Conservation (phyloP, 2,329 filamentous ascomycete genomes). For the Talaromyces sp. region DNA sequence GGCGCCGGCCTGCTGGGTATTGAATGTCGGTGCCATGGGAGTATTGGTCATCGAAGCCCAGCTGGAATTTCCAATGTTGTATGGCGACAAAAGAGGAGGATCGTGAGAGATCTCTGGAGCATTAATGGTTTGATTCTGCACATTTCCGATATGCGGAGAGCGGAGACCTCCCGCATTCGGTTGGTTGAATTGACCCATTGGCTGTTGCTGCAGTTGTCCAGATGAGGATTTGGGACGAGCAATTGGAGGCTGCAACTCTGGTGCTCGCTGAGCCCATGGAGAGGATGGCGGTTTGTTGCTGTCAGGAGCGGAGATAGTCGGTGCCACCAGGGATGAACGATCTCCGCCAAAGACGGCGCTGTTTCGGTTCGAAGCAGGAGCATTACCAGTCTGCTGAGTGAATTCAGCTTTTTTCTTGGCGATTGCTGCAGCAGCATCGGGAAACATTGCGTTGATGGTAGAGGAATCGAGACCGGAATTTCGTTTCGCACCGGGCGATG, state of each 20-base stretch:
- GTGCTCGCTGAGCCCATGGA: constrained; percentile 66
- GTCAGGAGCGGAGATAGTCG: constrained; percentile 70
- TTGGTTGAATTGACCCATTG: constrained; percentile 94
- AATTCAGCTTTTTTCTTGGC: constrained; percentile 98
- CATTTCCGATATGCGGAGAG: constrained; percentile 72
- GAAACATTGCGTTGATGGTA: constrained; percentile 98
- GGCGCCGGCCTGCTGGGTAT: constrained; percentile 51
- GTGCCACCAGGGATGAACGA: constrained; percentile 69
- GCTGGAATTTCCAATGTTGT: constrained; percentile 74
- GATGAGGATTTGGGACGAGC: constrained; percentile 74
- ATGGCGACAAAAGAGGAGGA: constrained; percentile 79
- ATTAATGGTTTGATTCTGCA: constrained; percentile 80
- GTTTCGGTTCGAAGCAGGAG: constrained; percentile 87
- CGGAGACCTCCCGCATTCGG: constrained; percentile 72
- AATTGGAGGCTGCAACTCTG: constrained; percentile 51
- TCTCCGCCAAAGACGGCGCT: constrained; percentile 71
- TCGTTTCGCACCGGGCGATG: constrained; percentile 76
- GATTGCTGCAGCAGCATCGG: constrained; percentile 96
- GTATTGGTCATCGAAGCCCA: constrained; percentile 99
- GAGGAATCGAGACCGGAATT: constrained; percentile 91
- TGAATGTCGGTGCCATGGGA: constrained; percentile 88
- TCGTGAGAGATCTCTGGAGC: constrained; percentile 67
- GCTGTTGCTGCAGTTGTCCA: constrained; percentile 53
- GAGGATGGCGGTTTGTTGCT: constrained; percentile 65
- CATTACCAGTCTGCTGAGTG: constrained; percentile 88